Conservation (phyloP, 345 rosid genomes). For the Leavenworthia alabamica region DNA sequence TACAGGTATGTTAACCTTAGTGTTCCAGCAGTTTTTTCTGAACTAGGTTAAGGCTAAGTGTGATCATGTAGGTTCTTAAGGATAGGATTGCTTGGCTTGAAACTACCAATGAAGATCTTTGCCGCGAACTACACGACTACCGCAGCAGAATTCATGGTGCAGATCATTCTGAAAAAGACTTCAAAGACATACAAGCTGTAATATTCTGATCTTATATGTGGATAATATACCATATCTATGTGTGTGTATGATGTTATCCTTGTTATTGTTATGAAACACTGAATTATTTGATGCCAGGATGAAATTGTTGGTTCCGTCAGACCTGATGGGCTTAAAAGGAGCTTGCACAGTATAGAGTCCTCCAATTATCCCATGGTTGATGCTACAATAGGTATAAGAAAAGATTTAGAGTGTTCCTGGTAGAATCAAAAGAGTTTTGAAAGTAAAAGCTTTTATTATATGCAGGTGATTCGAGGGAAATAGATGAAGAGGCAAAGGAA, state of each 20-base stretch:
- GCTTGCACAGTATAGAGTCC: conserved; percentile 72
- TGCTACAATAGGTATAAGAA: conserved; percentile 49
- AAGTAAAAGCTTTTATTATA: conserved; percentile 8
- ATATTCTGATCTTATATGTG: background rate
- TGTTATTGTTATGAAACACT: background rate
- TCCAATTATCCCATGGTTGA: conserved; percentile 77
- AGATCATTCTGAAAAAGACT: conserved; percentile 62
- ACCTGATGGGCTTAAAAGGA: conserved; percentile 83
- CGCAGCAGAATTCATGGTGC: conserved; percentile 53
- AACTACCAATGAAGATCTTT: conserved; percentile 85
- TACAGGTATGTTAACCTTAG: conserved; percentile 49
- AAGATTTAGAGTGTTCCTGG: background rate
- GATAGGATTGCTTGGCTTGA: conserved; percentile 94
- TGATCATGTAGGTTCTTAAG: conserved; percentile 57
- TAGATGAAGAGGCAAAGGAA: conserved; percentile 86
- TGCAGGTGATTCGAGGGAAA: conserved; percentile 65
- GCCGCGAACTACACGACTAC: conserved; percentile 83
- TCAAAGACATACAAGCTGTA: conserved; percentile 72
- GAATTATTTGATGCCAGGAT: conserved; percentile 43
- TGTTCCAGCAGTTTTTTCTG: background rate
- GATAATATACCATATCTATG: background rate
- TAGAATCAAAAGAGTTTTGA: background rate
- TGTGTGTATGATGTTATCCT: background rate
- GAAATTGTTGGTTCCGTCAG: conserved; percentile 54
- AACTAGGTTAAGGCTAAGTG: background rate